These are phyloP conservation scores for Rhizopus sp. DNA, from an alignment of 371 early-diverging fungal genomes.

Conservation along the genomic window DNA sequence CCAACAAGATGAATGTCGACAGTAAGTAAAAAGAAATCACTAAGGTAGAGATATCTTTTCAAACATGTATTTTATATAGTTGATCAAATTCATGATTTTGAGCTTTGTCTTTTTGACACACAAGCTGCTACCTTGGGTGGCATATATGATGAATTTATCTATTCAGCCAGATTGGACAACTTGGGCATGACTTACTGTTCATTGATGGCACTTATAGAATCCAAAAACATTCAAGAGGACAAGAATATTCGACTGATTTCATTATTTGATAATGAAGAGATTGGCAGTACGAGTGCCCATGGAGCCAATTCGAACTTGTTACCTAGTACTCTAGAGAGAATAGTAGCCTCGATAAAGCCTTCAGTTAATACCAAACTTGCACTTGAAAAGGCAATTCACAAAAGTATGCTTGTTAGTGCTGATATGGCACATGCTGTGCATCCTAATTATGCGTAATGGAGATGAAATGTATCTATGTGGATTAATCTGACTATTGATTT, in stretches of 20 bases:
- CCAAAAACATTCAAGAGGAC: constrained; percentile 41
- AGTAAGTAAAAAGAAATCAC: constrained; percentile 30
- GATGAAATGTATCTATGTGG: too few species aligned
- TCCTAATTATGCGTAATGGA: constrained; percentile 74
- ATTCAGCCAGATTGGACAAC: constrained; percentile 92
- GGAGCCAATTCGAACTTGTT: constrained; percentile 92
- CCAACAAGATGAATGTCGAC: constrained; percentile 66
- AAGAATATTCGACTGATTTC: constrained; percentile 80
- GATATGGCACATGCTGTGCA: constrained; percentile 95
- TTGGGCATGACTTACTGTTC: constrained; percentile 89
- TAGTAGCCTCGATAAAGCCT: constrained; percentile 37
- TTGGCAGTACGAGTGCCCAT: constrained; percentile 88
- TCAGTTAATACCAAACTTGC: constrained; percentile 28
- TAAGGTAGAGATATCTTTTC: neutral
- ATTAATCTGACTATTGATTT: neutral
- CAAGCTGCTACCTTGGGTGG: constrained; percentile 85
- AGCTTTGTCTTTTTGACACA: constrained; percentile 86
- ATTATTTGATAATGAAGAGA: constrained; percentile 96
- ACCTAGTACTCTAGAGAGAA: constrained; percentile 67
- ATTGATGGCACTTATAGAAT: constrained; percentile 7
- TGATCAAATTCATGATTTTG: constrained; percentile 86
- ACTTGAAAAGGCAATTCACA: constrained; percentile 81
- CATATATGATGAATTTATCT: constrained; percentile 86
- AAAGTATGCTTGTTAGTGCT: constrained; percentile 83
- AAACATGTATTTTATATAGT: constrained; percentile 32